Conservation (phyloP, 2,329 filamentous ascomycete species). For the Colletotrichum incanum region DNA sequence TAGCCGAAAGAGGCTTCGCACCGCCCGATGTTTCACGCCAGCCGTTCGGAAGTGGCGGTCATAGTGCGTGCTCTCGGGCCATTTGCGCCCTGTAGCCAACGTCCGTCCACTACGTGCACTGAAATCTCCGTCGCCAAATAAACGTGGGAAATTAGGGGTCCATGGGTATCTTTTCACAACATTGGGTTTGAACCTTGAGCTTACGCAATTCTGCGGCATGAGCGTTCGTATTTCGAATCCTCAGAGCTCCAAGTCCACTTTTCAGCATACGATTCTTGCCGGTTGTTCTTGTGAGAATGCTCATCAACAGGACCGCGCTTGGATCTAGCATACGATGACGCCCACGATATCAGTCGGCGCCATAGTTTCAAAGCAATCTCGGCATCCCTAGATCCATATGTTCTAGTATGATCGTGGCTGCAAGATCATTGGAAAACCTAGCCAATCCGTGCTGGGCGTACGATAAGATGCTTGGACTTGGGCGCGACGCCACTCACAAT, state of each 20-base stretch:
- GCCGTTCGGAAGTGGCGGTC: slow-evolving; percentile 21
- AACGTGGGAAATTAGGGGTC: slow-evolving; percentile 22
- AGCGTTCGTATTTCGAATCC: not conserved
- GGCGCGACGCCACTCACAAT: slow-evolving; percentile 14
- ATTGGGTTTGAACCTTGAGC: not conserved
- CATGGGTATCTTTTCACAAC: not conserved
- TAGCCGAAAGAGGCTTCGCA: slow-evolving; percentile 14
- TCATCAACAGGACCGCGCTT: not conserved
- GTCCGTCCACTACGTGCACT: slow-evolving; percentile 3
- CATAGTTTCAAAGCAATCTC: not conserved
- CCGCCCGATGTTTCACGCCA: slow-evolving; percentile 1
- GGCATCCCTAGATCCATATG: not conserved
- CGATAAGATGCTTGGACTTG: slow-evolving; percentile 6
- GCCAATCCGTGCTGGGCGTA: not conserved
- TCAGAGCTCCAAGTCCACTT: not conserved
- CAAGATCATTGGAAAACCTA: not conserved
- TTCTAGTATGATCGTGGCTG: not conserved
- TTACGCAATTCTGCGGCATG: not conserved
- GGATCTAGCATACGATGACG: not conserved
- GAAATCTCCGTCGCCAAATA: slow-evolving; percentile 19
- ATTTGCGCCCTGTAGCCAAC: slow-evolving; percentile 9
- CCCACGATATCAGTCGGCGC: not conserved
- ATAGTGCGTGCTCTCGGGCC: slow-evolving; percentile 13
- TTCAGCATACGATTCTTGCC: not conserved
- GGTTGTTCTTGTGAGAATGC: not conserved